Percentiles rank a stretch among this genome's conserved stretches.
phyloP scores from a whole-genome alignment of 23 red algal species.

The Gracilaria caudata region DNA sequence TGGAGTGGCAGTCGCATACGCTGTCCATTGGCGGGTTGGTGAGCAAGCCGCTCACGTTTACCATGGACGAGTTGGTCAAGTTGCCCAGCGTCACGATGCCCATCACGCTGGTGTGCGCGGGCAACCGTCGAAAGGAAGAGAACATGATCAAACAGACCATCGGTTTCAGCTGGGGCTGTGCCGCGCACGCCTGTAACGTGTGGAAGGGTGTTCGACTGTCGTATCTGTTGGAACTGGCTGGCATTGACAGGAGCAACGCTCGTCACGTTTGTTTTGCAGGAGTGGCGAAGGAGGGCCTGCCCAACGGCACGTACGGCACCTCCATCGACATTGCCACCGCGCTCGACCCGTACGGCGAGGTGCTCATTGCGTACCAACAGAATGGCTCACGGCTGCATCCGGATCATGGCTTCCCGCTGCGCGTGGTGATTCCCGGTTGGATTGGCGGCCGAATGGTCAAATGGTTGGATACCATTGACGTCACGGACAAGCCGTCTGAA shows the following conservation, averaged over 20 bases:
- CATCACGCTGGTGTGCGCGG: constrained; percentile 94
- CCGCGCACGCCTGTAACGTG: constrained; percentile 75
- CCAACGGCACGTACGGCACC: constrained; percentile 94
- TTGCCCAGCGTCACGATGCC: constrained; percentile 77
- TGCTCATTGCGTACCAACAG: constrained; percentile 92
- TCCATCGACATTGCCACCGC: constrained; percentile 90
- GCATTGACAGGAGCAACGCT: constrained; percentile 44
- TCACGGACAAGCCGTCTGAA: constrained; percentile 72
- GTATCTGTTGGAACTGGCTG: constrained; percentile 61
- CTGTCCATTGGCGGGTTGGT: constrained; percentile 75
- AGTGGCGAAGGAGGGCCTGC: constrained; percentile 78
- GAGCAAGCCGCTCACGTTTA: constrained; percentile 30
- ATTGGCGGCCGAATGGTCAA: constrained; percentile 99
- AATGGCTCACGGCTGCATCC: constrained; percentile 79
- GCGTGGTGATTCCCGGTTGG: constrained; percentile 96
- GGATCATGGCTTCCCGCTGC: constrained; percentile 95
- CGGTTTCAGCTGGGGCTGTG: constrained; percentile 91
- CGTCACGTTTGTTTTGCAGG: constrained; percentile 90
- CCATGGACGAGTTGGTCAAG: constrained; percentile 64
- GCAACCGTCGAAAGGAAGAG: constrained; percentile 95
- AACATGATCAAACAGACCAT: constrained; percentile 94
- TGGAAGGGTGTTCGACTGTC: constrained; percentile 90
- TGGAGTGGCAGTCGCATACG: constrained; percentile 66
- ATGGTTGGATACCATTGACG: constrained; percentile 86
- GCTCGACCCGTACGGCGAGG: constrained; percentile 85